Evolutionary conservation across 2,329 filamentous ascomycete species (phyloP), one percentile per base, ranked within the genome.

Genomic region (Xylariaceae sp.): DNA sequence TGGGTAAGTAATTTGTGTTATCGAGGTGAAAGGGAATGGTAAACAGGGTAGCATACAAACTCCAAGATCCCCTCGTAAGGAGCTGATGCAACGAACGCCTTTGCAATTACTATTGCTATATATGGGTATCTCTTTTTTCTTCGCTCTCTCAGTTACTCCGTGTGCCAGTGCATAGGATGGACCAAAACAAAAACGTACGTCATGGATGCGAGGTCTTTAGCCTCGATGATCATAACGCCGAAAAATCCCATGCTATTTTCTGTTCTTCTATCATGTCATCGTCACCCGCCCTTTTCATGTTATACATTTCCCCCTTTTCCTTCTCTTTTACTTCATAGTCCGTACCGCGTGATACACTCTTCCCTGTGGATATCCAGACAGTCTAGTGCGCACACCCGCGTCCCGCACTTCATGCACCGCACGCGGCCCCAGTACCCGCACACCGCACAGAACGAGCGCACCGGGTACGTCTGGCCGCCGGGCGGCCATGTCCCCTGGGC

Each of bases 341-440:
- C 83, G 65, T 86, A 86, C 64, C 85, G 76, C 55, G 83, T 80
- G 58, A 89, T 79, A 62, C 85, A 86, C 63, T 87, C 87, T 69
- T 88, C 86, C 51, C 84, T 79, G 69, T 92, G 88, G 58, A 80
- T 76, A 65, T 84, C 83, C 63, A 90, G 76, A 65, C 88, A 91
- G 56, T 88, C 85, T 61, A 91, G 70, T 40, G 87, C 87, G 68
- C 88, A 92, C n/a, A 89, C 84, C 64, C 85, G 78, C 45, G 80
- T 81, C n/a, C 87, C 87, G 71, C 88, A 92, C 73, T 87, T 89
- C 69, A 85, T 80, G 72, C 88, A 92, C 70, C 79, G 80, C 45
- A 89, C 84, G 41, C 84, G 75, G 2, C 88, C 88, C 88, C 88
- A 91, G 71, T 91, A 91, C 11, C 88, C 88, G 67, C 88, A 92